Evolutionary conservation across 108 stramenopile genomes (phyloP), one percentile per base, ranked within the genome.

Genomic region (Fragilaria crotonensis): DNA sequence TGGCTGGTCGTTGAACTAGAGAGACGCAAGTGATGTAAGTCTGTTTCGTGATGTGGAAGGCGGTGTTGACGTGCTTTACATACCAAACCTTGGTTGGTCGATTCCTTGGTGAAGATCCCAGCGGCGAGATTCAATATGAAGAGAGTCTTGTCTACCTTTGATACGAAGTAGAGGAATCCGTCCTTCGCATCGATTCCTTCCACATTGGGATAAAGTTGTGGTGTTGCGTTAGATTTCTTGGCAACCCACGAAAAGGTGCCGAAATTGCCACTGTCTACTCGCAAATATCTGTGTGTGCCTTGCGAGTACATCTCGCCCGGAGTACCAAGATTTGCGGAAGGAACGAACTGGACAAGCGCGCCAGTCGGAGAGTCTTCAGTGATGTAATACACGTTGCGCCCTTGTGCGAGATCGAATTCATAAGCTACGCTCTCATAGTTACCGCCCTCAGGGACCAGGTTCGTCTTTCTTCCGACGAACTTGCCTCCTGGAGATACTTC

Each of bases 401-500:
- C 44, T 19, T 7, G 19, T n/a, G 28, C 29, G 30, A n/a, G n/a
- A 33, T n/a, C n/a, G n/a, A n/a, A n/a, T n/a, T n/a, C n/a, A n/a
- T n/a, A n/a, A 0, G 68, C 68, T 22, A 65, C 23, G 48, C 36
- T 30, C 30, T 70, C 69, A 45, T 52, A 70, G 5, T 70, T 27
- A 11, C 69, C 69, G 31, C 69, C 62, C n/a, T n/a, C n/a, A 52
- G 66, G 33, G 31, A 76, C 30, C 48, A 57, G 20, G 14, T 52
- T 26, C 17, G 59, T 60, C 21, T 60, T 3, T 7, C 7, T 49
- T 18, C 47, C 26, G 47, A 25, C 18, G 23, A 48, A 2, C 48
- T 23, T 25, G 23, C 46, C 46, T 17, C 20, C 17, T 25, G 59
- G 59, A 33, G 47, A 45, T 3, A 60, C 59, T 22, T 60, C 47